A percentile compares a stretch with the other conserved stretches of the same genome.
phyloP scores from a whole-genome alignment of 2,329 filamentous ascomycete species.

The Fusarium chaquense region DNA sequence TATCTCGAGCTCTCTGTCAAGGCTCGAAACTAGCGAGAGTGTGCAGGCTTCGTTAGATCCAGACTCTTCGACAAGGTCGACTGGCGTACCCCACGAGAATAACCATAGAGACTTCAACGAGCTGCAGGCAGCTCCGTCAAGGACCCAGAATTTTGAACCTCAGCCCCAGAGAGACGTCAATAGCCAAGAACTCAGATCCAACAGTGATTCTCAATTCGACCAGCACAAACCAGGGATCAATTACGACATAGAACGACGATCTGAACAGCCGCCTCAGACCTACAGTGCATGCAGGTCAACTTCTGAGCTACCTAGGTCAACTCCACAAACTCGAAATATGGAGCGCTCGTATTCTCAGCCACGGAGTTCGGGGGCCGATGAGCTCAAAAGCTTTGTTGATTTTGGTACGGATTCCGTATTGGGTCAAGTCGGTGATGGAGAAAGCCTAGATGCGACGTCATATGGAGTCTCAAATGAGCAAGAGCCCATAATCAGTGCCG shows the following conservation, averaged over 20 bases:
- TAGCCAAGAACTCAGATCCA: slow-evolving; percentile 10
- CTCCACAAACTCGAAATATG: slow-evolving; percentile 26
- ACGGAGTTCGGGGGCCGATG: slow-evolving; percentile 40
- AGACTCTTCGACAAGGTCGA: neutral
- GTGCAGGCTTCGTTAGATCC: neutral
- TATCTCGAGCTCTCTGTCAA: slow-evolving; percentile 8
- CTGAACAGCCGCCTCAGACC: neutral
- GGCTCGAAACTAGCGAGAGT: neutral
- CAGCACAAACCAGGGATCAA: neutral
- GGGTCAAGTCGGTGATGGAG: slow-evolving; percentile 25
- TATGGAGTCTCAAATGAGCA: slow-evolving; percentile 12
- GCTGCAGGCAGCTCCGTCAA: slow-evolving; percentile 50
- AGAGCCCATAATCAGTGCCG: neutral
- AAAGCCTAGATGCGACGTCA: slow-evolving; percentile 11
- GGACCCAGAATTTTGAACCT: slow-evolving; percentile 31
- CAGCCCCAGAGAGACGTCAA: slow-evolving; percentile 25
- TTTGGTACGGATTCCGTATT: slow-evolving; percentile 37
- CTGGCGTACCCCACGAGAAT: neutral
- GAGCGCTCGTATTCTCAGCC: slow-evolving; percentile 28
- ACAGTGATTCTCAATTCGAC: neutral
- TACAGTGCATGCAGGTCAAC: slow-evolving; percentile 1
- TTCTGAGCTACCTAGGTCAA: neutral
- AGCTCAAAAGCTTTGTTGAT: slow-evolving; percentile 43
- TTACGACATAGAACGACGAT: neutral
- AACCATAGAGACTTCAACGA: slow-evolving; percentile 9